Conservation (phyloP, 2,329 filamentous ascomycete species). For the Colletotrichum spinosum region DNA sequence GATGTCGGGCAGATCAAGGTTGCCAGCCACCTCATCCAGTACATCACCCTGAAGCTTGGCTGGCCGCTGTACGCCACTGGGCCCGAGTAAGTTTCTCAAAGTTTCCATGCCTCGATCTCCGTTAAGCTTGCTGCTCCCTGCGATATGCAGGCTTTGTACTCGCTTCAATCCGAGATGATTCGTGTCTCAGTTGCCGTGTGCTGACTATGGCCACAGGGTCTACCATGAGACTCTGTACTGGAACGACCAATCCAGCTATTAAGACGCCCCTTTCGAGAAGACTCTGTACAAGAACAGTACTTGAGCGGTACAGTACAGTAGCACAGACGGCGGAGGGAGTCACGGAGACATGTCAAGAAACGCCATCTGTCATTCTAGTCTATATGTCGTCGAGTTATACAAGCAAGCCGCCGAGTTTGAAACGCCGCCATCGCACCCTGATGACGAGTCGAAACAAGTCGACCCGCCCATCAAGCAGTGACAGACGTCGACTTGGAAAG, state of each 20-base stretch:
- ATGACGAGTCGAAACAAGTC: slow-evolving; percentile 27
- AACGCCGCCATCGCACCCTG: slow-evolving; percentile 27
- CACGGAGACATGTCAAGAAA: slow-evolving; percentile 29
- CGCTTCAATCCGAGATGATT: slow-evolving; percentile 6
- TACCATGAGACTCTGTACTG: slow-evolving; percentile 63
- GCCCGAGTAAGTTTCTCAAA: slow-evolving; percentile 57
- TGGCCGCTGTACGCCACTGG: slow-evolving; percentile 68
- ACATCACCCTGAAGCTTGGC: slow-evolving; percentile 64
- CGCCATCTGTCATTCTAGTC: slow-evolving; percentile 26
- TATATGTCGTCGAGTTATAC: slow-evolving; percentile 24
- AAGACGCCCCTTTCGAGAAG: slow-evolving; percentile 22
- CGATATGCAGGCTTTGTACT: slow-evolving; percentile 16
- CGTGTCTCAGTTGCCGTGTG: neutral
- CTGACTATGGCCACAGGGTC: slow-evolving; percentile 43
- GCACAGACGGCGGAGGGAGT: neutral
- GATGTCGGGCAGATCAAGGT: slow-evolving; percentile 72
- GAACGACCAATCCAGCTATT: slow-evolving; percentile 62
- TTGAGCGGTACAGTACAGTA: slow-evolving; percentile 4
- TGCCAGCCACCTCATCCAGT: slow-evolving; percentile 69
- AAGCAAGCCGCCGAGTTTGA: slow-evolving; percentile 27
- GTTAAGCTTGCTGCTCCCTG: slow-evolving; percentile 4
- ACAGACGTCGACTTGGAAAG: slow-evolving; percentile 21
- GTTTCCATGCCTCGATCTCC: slow-evolving; percentile 42
- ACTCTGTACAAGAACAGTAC: slow-evolving; percentile 9
- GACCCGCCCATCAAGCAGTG: slow-evolving; percentile 25